These are phyloP conservation scores for Cladosporium sp. DNA, from an alignment of 2,329 filamentous ascomycete species.

Conservation along the genomic window DNA sequence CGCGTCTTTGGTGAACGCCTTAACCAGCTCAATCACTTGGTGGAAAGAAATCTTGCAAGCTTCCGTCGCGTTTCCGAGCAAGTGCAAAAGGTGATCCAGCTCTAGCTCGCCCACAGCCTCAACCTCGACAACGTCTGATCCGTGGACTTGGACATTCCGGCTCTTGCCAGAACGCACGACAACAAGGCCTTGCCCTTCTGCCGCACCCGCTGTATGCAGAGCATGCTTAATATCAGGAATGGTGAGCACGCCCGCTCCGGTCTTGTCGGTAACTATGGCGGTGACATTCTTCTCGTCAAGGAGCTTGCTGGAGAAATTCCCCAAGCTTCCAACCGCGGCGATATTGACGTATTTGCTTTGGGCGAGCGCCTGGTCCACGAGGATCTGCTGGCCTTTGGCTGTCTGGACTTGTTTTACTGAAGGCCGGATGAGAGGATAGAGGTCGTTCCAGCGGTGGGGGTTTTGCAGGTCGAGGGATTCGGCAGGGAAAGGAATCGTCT, in stretches of 20 bases:
- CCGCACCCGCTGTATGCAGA: constrained; percentile 22
- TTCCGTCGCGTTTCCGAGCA: constrained; percentile 28
- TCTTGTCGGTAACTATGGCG: constrained; percentile 27
- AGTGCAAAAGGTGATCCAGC: constrained; percentile 29
- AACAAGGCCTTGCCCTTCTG: constrained; percentile 25
- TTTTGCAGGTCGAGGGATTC: constrained; percentile 27
- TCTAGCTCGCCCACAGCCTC: constrained; percentile 26
- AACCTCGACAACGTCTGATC: constrained; percentile 25
- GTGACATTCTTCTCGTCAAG: constrained; percentile 30
- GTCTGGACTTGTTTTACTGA: constrained; percentile 25
- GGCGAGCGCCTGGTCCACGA: constrained; percentile 28
- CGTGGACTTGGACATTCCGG: constrained; percentile 21
- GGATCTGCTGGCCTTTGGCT: constrained; percentile 26
- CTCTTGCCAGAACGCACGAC: constrained; percentile 26
- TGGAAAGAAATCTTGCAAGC: constrained; percentile 25
- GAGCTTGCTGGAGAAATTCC: constrained; percentile 33
- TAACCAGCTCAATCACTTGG: constrained; percentile 25
- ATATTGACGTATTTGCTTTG: constrained; percentile 26
- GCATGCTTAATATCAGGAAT: constrained; percentile 26
- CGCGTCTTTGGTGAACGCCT: constrained; percentile 25
- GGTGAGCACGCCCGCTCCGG: constrained; percentile 24
- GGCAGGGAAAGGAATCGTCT: constrained; percentile 31
- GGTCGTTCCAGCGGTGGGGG: constrained; percentile 28
- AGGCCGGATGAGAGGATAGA: constrained; percentile 32
- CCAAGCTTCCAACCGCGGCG: constrained; percentile 25